Evolutionary conservation across 2,329 filamentous ascomycete species (phyloP).

Genomic region (Claviceps pazoutovae): DNA sequence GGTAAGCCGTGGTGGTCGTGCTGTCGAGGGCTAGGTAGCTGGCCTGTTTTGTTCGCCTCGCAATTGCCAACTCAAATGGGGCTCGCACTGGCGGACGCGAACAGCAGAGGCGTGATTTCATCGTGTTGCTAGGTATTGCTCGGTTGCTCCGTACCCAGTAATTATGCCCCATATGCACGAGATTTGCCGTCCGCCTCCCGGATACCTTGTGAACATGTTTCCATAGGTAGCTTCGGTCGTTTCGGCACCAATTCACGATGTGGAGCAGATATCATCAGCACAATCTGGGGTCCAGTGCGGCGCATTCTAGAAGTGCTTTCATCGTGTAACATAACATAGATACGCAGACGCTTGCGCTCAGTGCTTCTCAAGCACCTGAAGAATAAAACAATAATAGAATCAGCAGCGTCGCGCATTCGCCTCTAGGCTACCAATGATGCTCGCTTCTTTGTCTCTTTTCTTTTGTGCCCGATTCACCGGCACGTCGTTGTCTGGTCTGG

Average conservation of each 20-base stretch:
- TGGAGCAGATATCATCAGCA: slow-evolving; percentile 1
- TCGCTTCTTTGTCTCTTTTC: background rate
- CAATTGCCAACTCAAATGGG: slow-evolving; percentile 1
- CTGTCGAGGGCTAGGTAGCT: background rate
- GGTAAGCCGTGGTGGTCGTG: background rate
- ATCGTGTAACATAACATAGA: background rate
- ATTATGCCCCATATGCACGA: background rate
- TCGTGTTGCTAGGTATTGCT: background rate
- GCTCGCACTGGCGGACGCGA: background rate
- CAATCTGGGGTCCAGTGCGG: background rate
- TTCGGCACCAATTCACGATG: background rate
- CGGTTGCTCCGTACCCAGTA: background rate
- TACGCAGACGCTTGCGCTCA: background rate
- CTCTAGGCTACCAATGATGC: background rate
- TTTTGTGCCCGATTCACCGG: background rate
- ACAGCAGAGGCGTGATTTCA: background rate
- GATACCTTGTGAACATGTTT: no score
- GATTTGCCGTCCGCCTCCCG: background rate
- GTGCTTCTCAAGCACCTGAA: background rate
- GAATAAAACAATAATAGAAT: background rate
- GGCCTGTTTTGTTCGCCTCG: slow-evolving; percentile 1
- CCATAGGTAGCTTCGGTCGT: background rate
- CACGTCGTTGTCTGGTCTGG: background rate
- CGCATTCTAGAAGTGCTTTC: background rate
- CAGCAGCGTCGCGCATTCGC: background rate